Percentiles rank a stretch among this genome's conserved stretches.
phyloP scores from a whole-genome alignment of 108 stramenopile genomes.

The Tribonema minus region DNA sequence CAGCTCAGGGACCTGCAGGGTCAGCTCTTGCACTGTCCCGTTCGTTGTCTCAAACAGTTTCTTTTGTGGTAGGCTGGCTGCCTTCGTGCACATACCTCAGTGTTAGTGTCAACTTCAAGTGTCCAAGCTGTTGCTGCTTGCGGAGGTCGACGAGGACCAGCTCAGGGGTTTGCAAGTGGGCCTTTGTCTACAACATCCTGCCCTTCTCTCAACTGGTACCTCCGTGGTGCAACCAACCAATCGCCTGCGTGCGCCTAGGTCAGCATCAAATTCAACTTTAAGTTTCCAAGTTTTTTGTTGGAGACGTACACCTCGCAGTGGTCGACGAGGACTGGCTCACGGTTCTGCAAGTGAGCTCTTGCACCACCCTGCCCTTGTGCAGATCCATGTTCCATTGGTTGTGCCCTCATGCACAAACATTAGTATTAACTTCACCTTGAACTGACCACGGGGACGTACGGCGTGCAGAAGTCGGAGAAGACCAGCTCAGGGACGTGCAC shows the following conservation, averaged over 20 bases:
- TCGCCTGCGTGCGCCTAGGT: not conserved
- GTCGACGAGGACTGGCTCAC: slow-evolving; percentile 20
- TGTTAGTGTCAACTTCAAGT: not conserved
- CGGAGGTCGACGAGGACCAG: slow-evolving; percentile 12
- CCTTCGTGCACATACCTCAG: not conserved
- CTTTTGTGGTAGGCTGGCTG: not conserved
- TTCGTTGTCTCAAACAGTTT: no score
- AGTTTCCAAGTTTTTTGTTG: no score
- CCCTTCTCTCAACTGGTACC: no score
- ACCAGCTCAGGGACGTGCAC: slow-evolving; percentile 25
- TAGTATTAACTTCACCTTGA: not conserved
- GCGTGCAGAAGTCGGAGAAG: slow-evolving; percentile 2
- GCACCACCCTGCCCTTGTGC: no score
- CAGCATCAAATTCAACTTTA: not conserved
- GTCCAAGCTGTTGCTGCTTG: slow-evolving; percentile 4
- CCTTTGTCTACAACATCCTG: no score
- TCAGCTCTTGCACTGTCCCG: no score
- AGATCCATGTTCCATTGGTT: not conserved
- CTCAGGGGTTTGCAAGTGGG: slow-evolving; percentile 29
- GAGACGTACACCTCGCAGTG: slow-evolving; percentile 8
- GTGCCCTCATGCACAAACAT: not conserved
- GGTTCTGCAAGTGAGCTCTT: slow-evolving; percentile 19
- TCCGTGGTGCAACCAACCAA: not conserved
- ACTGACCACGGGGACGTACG: no score
- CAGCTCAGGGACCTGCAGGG: slow-evolving; percentile 31